Conservation (phyloP, 148 eudicot genomes). For the Cornus kousa region DNA sequence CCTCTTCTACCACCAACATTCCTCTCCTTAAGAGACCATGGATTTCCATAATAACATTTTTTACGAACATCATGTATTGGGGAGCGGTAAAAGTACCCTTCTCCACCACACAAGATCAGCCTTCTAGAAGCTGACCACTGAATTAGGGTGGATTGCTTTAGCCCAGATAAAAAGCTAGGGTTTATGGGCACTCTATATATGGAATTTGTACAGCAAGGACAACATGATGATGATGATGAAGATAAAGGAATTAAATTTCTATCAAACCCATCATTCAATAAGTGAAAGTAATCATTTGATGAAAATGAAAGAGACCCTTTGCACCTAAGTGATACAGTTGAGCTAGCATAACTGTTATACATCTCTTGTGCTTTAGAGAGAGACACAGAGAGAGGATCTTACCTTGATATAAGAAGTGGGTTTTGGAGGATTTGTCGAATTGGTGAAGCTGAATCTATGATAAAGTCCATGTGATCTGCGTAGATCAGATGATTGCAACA, state of each 20-base stretch:
- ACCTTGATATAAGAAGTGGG: conserved; percentile 29
- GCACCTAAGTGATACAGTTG: conserved; percentile 35
- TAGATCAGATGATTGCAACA: neutral
- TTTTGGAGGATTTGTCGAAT: conserved; percentile 1
- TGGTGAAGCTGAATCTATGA: conserved; percentile 6
- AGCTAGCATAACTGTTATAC: conserved; percentile 38
- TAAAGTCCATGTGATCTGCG: neutral
- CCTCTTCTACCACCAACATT: conserved; percentile 25
- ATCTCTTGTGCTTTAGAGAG: conserved; percentile 21
- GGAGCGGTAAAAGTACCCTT: conserved; percentile 22
- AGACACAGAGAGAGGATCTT: conserved; percentile 12
- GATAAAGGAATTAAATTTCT: conserved; percentile 8
- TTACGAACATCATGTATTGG: conserved; percentile 38
- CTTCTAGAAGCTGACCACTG: conserved; percentile 59
- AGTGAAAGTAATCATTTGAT: conserved; percentile 27
- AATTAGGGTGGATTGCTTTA: conserved; percentile 72
- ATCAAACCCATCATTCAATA: conserved; percentile 26
- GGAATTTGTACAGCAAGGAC: conserved; percentile 34
- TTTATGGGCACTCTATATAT: conserved; percentile 33
- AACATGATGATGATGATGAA: conserved; percentile 32
- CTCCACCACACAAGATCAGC: conserved; percentile 36
- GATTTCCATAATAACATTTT: conserved; percentile 29
- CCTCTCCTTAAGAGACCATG: conserved; percentile 25
- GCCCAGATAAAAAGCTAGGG: conserved; percentile 57
- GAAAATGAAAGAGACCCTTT: conserved; percentile 35